Base-by-base conservation (phyloP, 2,329 filamentous ascomycete species). In the Exophiala alcalophila region DNA sequence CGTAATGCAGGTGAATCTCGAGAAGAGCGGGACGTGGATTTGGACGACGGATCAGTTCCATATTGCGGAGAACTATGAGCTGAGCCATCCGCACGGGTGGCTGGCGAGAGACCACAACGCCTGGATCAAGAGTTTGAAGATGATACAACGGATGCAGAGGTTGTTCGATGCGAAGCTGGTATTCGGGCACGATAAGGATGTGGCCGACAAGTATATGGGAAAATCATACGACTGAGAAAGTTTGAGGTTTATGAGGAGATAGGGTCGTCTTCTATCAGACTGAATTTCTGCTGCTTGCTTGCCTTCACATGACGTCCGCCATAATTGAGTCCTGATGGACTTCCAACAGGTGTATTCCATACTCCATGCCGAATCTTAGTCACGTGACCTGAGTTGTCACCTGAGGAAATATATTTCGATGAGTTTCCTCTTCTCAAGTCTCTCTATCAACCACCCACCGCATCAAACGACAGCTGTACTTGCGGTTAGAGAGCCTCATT, bases 31-130 rank as follows among this genome's bases (percentile, higher is more conserved):
- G 3, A 66, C 64, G 0, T 68, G 62, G 35, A 63, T 70, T 38
- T 68, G 61, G 54, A 69, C 64, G 1, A 61, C 59, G 0, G 67
- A 69, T 48, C 64, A 67, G 37, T 68, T 60, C 47, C 64, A 67
- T 48, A 53, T 68, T 2, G 45, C 40, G 3, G 67, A 70, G 41
- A 69, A 69, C 31, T 68, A 63, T 44, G 58, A 64, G 28, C 24
- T 56, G 9, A 54, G 52, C 1, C 55, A 60, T 35, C 59, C 62
- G 0, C 64, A 68, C 25, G 66, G 65, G 0, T 62, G 64, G 51
- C 46, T 65, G 23, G 56, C 60, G 4, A 51, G 64, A 12, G 64
- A 68, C 40, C 61, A 69, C 47, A 58, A 55, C 38, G 60, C 60
- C 1, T 68, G 65, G 65, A 55, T 61, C 33, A 54, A 56, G 23